These are phyloP conservation scores for Kockovaella imperatae DNA, from an alignment of 768 basidiomycete genomes.

Conservation along the genomic window DNA sequence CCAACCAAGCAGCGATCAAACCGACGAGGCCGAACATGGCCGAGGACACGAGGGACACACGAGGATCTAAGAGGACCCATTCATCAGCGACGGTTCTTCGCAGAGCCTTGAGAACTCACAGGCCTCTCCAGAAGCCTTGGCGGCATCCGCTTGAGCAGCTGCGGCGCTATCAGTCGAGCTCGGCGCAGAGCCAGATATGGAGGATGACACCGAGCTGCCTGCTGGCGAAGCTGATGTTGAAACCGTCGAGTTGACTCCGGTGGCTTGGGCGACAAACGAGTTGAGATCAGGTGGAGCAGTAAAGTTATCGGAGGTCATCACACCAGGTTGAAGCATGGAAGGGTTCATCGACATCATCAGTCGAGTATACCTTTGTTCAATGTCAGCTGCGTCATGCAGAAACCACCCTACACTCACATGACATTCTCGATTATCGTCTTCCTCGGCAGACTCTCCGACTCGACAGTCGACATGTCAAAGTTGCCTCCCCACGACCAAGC, in stretches of 20 bases:
- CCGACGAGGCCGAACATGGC: too few species aligned
- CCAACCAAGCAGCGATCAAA: too few species aligned
- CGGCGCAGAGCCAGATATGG: neutral
- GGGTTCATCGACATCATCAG: slow-evolving; percentile 31
- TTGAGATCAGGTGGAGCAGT: slow-evolving; percentile 21
- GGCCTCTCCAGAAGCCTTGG: too few species aligned
- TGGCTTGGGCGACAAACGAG: slow-evolving; percentile 18
- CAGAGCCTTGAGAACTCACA: too few species aligned
- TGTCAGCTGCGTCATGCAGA: neutral
- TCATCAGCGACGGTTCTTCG: too few species aligned
- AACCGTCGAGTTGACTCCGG: slow-evolving; percentile 5
- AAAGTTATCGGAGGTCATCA: slow-evolving; percentile 1
- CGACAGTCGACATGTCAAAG: slow-evolving; percentile 16
- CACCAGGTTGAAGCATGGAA: slow-evolving; percentile 11
- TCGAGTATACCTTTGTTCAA: slow-evolving; percentile 23
- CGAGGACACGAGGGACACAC: too few species aligned
- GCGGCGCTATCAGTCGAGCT: slow-evolving; percentile 1
- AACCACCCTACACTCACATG: slow-evolving; percentile 15
- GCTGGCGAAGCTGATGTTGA: slow-evolving; percentile 1
- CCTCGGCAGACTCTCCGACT: slow-evolving; percentile 10
- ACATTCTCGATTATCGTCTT: slow-evolving; percentile 24
- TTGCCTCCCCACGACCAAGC: slow-evolving; percentile 28
- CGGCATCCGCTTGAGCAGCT: slow-evolving; percentile 4
- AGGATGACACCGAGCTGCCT: neutral
- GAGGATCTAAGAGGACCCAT: too few species aligned